Evolutionary conservation across 768 basidiomycete genomes (phyloP).

Genomic region (Podaxis carcinomalis): DNA sequence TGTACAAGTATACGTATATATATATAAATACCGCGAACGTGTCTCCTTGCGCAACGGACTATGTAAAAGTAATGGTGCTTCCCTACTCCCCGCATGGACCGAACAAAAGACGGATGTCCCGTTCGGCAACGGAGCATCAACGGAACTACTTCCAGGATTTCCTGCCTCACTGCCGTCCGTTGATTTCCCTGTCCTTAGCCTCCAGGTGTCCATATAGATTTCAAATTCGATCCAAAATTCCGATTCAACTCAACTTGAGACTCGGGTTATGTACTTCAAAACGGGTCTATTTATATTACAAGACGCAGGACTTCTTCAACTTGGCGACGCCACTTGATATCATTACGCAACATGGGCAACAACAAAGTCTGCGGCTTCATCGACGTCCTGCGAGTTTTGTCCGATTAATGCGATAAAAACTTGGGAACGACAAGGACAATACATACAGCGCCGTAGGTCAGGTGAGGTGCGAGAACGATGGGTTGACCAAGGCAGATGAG

Average conservation of each 20-base stretch:
- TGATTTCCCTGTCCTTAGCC: constrained; percentile 4
- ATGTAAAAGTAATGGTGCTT: not conserved
- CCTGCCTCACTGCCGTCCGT: not conserved
- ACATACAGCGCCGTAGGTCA: constrained; percentile 19
- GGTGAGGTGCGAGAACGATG: constrained; percentile 21
- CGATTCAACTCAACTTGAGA: not conserved
- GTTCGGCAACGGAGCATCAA: constrained; percentile 1
- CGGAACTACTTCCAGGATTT: not conserved
- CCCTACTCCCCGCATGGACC: not conserved
- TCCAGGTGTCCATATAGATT: not conserved
- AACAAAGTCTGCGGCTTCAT: constrained; percentile 11
- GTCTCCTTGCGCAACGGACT: not conserved
- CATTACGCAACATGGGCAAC: not conserved
- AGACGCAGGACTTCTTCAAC: no score
- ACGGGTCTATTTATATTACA: no score
- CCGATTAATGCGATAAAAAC: not conserved
- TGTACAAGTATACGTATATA: constrained; percentile 1
- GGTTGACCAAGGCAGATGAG: constrained; percentile 25
- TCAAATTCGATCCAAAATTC: not conserved
- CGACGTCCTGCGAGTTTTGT: not conserved
- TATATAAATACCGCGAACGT: not conserved
- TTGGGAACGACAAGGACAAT: not conserved
- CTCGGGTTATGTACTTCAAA: no score
- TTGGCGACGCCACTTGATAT: no score
- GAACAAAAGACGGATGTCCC: not conserved